A percentile compares a stretch with the other conserved stretches of the same genome.
These are phyloP conservation scores for Crithidia bombi DNA, from an alignment of 208 protist genomes.

Conservation along the genomic window DNA sequence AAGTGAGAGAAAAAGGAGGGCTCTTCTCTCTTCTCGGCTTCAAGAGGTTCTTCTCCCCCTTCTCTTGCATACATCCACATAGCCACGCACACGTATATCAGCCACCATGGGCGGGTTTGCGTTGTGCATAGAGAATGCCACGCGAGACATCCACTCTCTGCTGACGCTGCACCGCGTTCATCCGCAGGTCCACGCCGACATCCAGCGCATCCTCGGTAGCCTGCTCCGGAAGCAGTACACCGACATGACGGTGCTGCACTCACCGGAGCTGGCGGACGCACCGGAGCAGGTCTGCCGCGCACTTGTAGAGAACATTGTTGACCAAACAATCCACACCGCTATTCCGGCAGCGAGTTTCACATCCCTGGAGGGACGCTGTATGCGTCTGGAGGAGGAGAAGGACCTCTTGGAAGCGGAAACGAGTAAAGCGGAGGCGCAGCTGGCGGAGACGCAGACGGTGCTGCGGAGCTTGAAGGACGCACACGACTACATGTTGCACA, in stretches of 20 bases:
- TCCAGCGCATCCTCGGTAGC: constrained; percentile 54
- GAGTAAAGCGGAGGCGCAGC: constrained; percentile 17
- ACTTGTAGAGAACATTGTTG: constrained; percentile 49
- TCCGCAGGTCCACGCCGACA: constrained; percentile 78
- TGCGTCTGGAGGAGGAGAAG: constrained; percentile 47
- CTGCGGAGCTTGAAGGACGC: constrained; percentile 50
- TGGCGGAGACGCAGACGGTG: constrained; percentile 29
- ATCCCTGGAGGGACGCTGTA: constrained; percentile 34
- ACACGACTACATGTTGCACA: constrained; percentile 86
- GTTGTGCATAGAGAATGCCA: constrained; percentile 63
- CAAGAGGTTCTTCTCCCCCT: too few species aligned
- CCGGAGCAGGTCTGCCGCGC: constrained; percentile 60
- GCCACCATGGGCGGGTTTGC: constrained; percentile 63
- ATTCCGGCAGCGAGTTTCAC: constrained; percentile 55
- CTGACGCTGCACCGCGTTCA: constrained; percentile 85
- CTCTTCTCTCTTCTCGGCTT: too few species aligned
- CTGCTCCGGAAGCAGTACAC: constrained; percentile 63
- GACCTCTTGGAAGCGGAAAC: constrained; percentile 34
- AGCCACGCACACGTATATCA: neutral
- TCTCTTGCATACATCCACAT: too few species aligned
- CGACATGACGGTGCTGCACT: constrained; percentile 36
- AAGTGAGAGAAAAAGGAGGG: too few species aligned
- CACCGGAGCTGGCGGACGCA: constrained; percentile 45
- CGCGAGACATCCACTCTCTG: constrained; percentile 74
- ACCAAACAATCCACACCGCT: constrained; percentile 49